Evolutionary conservation across 2,329 filamentous ascomycete genomes (phyloP), one percentile per base, ranked within the genome.

Genomic region (Knoxdaviesia proteae): DNA sequence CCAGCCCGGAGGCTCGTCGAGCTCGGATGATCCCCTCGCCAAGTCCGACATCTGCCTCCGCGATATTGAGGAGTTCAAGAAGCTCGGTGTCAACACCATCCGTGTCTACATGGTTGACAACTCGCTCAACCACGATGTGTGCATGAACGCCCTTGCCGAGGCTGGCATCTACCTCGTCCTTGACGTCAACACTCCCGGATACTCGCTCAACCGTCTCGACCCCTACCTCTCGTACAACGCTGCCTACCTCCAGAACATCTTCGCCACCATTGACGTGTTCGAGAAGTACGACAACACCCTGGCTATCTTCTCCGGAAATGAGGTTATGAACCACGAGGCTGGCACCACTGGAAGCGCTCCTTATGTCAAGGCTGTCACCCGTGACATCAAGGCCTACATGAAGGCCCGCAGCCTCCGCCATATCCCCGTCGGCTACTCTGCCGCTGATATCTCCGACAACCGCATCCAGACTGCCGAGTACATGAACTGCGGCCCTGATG

Each of bases 71-170:
- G 68, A 84, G 57, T 93, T 94, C 74, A 73, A 83, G 65, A 72
- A 84, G 50, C 69, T 94, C 41, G 84, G 86, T 40, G 66, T 94
- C 62, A 94, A 94, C 68, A 86, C 84, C 31, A 69, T 94, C 56
- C 86, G 87, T 60, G 81, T 94, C 47, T 94, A 94, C 70, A 84
- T 80, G 10, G 77, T 92, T 50, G 87, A 94, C 67, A 94, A 94
- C 70, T 77, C 77, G 41, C 64, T 68, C 51, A 62, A 79, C 59
- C 87, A 94, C 63, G 77, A 87, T 53, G 70, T 75, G 48, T 94
- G 87, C 68, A 94, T 94, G 87, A 65, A 69, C 47, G 68, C 71
- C 39, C 69, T 94, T 47, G 77, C 75, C 42, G 80, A 81, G 53
- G 86, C 84, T 48, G 83, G 83, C 53, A 94, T 94, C 67, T 94